phyloP scores from a whole-genome alignment of 2,329 filamentous ascomycete species.

The Penicillium sp. region DNA sequence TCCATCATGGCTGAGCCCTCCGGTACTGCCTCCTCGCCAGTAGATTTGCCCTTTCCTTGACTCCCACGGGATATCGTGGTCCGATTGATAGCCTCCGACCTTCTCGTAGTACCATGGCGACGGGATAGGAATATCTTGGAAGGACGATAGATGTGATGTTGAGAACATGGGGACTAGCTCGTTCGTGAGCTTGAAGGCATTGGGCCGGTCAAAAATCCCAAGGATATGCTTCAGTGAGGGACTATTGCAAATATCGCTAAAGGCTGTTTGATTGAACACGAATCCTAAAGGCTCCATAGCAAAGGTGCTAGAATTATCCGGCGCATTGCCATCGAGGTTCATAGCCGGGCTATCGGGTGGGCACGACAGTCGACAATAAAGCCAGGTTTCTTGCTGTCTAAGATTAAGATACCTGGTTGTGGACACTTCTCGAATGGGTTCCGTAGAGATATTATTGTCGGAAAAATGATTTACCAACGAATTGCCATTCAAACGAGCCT shows the following conservation, averaged over 20 bases:
- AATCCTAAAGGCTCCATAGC: neutral
- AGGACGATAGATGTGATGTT: neutral
- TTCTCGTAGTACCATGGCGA: neutral
- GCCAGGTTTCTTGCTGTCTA: neutral
- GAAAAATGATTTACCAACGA: no score
- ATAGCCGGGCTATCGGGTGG: neutral
- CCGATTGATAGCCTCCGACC: no score
- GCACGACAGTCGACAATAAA: neutral
- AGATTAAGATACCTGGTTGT: neutral
- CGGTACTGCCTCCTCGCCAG: no score
- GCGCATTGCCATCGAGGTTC: neutral
- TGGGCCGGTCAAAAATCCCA: neutral
- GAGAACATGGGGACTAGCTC: neutral
- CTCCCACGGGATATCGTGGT: no score
- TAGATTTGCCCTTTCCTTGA: no score
- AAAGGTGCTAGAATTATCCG: neutral
- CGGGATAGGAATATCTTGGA: neutral
- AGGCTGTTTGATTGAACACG: neutral
- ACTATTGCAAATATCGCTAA: neutral
- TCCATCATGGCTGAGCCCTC: no score
- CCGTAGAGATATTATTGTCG: neutral
- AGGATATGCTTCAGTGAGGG: neutral
- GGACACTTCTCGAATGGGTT: neutral
- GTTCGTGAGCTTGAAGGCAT: neutral
- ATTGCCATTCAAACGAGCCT: neutral